Evolutionary conservation across 805 yeast genomes (phyloP).

Genomic region (Nematodospora valgi): DNA sequence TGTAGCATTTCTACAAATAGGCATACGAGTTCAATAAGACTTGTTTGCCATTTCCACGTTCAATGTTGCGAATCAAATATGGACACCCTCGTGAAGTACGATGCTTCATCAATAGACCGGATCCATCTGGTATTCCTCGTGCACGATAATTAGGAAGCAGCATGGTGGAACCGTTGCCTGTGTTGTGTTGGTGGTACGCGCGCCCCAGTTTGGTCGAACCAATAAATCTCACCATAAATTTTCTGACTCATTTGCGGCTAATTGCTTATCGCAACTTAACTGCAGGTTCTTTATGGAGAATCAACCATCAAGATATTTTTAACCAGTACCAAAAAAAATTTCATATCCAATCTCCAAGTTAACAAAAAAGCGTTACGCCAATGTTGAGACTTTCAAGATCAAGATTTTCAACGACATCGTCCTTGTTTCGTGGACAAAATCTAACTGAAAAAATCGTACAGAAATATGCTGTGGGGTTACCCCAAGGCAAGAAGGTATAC

Average conservation of each 20-base stretch:
- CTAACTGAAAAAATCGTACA: slow-evolving; percentile 95
- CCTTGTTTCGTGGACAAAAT: slow-evolving; percentile 59
- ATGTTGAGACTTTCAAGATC: slow-evolving; percentile 12
- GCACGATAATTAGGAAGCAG: too few species aligned
- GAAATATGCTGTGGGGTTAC: slow-evolving; percentile 75
- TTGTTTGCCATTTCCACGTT: too few species aligned
- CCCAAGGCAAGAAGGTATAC: slow-evolving; percentile 67
- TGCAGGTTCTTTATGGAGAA: slow-evolving; percentile 2
- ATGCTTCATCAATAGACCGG: too few species aligned
- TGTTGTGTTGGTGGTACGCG: too few species aligned
- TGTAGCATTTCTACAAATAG: too few species aligned
- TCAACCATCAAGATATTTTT: background rate
- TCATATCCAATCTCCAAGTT: background rate
- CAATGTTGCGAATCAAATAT: too few species aligned
- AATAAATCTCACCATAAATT: slow-evolving; percentile 1
- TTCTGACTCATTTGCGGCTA: slow-evolving; percentile 8
- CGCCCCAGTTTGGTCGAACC: too few species aligned
- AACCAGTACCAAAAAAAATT: background rate
- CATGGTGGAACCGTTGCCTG: too few species aligned
- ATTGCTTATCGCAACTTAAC: background rate
- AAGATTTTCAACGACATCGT: slow-evolving; percentile 16
- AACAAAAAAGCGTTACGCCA: background rate
- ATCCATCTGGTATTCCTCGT: too few species aligned
- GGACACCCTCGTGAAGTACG: too few species aligned
- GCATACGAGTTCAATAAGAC: too few species aligned